Percentiles rank a stretch among this genome's conserved stretches.
phyloP scores from a whole-genome alignment of 495 filamentous ascomycete genomes.

The Acidiella bohemica region DNA sequence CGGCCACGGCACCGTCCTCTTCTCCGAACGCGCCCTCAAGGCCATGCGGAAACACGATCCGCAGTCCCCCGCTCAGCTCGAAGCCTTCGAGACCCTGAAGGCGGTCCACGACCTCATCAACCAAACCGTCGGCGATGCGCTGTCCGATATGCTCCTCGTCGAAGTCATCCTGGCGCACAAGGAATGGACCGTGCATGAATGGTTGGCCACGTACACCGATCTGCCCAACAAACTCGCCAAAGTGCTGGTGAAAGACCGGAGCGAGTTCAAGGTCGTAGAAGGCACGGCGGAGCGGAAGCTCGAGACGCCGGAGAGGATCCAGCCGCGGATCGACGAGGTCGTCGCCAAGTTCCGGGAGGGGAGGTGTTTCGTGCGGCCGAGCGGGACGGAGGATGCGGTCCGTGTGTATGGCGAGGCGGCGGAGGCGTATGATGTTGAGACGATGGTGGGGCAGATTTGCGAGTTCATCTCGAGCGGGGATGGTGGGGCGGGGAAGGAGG shows the following conservation, averaged over 20 bases:
- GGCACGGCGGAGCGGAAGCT: conserved; percentile 76
- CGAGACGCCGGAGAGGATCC: conserved; percentile 61
- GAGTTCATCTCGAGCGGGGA: background rate
- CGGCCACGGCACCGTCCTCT: conserved; percentile 91
- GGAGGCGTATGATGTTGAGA: conserved; percentile 35
- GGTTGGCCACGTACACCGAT: conserved; percentile 88
- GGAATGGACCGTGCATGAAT: conserved; percentile 76
- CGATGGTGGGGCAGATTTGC: conserved; percentile 44
- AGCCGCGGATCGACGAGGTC: conserved; percentile 69
- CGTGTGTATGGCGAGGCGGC: conserved; percentile 95
- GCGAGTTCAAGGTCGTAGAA: conserved; percentile 64
- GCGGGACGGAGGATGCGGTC: conserved; percentile 91
- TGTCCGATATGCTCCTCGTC: conserved; percentile 91
- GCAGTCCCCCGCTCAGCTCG: conserved; percentile 80
- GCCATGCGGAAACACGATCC: conserved; percentile 64
- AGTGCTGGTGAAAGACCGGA: conserved; percentile 77
- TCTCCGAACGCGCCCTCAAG: conserved; percentile 69
- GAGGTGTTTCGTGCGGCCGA: conserved; percentile 78
- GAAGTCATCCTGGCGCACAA: conserved; percentile 95
- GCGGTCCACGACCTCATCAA: conserved; percentile 85
- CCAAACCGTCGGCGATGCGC: conserved; percentile 90
- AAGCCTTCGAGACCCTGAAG: conserved; percentile 64
- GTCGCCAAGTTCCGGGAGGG: conserved; percentile 87
- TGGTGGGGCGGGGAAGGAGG: background rate
- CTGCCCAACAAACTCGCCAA: conserved; percentile 89